phyloP scores from a whole-genome alignment of 2,329 filamentous ascomycete species.

The Exophiala oligosperma region DNA sequence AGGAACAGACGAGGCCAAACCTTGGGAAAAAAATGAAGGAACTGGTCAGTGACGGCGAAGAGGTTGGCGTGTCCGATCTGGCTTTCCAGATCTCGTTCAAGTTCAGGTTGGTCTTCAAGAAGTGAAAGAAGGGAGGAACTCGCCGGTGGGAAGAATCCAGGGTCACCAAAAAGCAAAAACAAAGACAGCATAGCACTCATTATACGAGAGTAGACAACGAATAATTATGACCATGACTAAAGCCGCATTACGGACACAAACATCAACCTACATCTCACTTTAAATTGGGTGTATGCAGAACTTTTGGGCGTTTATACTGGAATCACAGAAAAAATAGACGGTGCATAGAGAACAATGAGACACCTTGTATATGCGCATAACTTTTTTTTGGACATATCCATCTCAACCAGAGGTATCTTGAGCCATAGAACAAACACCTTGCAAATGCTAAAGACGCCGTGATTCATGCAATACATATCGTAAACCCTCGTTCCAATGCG shows the following conservation, averaged over 20 bases:
- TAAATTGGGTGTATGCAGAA: too few relatives aligned
- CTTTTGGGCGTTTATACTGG: too few relatives aligned
- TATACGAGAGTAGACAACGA: background rate
- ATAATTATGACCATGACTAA: background rate
- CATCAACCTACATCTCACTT: too few relatives aligned
- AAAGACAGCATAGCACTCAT: too few relatives aligned
- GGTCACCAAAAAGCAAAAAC: too few relatives aligned
- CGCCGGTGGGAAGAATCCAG: too few relatives aligned
- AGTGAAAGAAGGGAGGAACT: conserved; percentile 13
- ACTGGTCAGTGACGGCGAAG: conserved; percentile 75
- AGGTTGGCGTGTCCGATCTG: conserved; percentile 90
- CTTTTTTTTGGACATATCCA: conserved; percentile 18
- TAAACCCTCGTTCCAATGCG: conserved; percentile 26
- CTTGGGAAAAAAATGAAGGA: conserved; percentile 75
- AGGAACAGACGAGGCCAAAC: conserved; percentile 82
- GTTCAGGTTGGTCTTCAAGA: conserved; percentile 55
- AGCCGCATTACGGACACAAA: too few relatives aligned
- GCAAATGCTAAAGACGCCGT: conserved; percentile 17
- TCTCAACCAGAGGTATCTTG: conserved; percentile 18
- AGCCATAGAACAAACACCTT: conserved; percentile 7
- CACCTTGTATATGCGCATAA: too few relatives aligned
- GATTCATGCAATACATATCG: conserved; percentile 25
- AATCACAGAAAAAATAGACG: too few relatives aligned
- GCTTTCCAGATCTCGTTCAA: conserved; percentile 75
- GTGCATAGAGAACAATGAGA: too few relatives aligned